Evolutionary conservation across 208 protist genomes (phyloP).

Genomic region (Leishmania lainsoni): DNA sequence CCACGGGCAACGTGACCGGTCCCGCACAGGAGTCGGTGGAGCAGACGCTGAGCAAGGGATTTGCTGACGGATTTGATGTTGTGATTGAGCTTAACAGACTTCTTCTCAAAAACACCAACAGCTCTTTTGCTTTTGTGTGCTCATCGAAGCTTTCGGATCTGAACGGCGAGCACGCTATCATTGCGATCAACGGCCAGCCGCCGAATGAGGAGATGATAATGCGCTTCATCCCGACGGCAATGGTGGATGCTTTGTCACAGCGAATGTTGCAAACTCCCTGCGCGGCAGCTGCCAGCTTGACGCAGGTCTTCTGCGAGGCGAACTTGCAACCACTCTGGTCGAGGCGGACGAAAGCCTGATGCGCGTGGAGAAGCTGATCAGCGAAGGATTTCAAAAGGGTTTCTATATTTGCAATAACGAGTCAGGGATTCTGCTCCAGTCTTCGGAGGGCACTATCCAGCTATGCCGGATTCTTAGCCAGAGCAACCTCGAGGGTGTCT

Average conservation of each 20-base stretch:
- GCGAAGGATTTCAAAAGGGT: slow-evolving; percentile 39
- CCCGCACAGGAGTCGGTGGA: slow-evolving; percentile 57
- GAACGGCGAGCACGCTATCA: slow-evolving; percentile 64
- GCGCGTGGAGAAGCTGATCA: slow-evolving; percentile 47
- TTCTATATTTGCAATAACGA: slow-evolving; percentile 43
- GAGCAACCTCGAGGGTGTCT: slow-evolving; percentile 54
- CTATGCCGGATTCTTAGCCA: slow-evolving; percentile 44
- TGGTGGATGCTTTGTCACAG: slow-evolving; percentile 48
- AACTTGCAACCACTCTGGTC: slow-evolving; percentile 51
- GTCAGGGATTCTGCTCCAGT: slow-evolving; percentile 44
- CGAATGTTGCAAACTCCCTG: slow-evolving; percentile 55
- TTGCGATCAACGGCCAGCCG: slow-evolving; percentile 52
- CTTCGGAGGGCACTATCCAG: slow-evolving; percentile 39
- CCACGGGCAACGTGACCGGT: slow-evolving; percentile 39
- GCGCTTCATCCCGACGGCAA: slow-evolving; percentile 43
- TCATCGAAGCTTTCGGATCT: slow-evolving; percentile 44
- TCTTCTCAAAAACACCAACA: slow-evolving; percentile 56
- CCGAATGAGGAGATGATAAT: slow-evolving; percentile 50
- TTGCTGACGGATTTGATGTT: slow-evolving; percentile 53
- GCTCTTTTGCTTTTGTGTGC: slow-evolving; percentile 44
- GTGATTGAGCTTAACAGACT: slow-evolving; percentile 36
- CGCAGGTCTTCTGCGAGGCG: slow-evolving; percentile 42
- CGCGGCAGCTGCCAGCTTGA: slow-evolving; percentile 61
- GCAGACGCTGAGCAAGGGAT: slow-evolving; percentile 42
- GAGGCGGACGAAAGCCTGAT: slow-evolving; percentile 34